A percentile compares a stretch with the other conserved stretches of the same genome.
These are phyloP conservation scores for Dunaliella sp. DNA, from an alignment of 139 green algal species.

Conservation along the genomic window DNA sequence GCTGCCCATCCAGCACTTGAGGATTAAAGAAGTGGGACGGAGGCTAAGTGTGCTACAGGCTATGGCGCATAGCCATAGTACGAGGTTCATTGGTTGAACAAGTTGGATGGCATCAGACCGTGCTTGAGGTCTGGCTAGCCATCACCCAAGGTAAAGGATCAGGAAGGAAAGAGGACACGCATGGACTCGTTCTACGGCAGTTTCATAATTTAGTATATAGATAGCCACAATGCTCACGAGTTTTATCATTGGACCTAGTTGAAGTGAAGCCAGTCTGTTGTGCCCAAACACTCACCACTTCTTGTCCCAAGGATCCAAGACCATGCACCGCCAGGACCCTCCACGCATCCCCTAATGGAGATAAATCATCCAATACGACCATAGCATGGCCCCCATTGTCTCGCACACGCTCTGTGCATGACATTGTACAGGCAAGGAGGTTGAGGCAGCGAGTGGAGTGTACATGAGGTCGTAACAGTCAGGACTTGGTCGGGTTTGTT, in stretches of 20 bases:
- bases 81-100: no score
- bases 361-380: constrained; percentile 76
- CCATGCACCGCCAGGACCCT: constrained; percentile 25
- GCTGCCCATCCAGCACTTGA: no score
- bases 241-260: no score
- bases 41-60: no score
- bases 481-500: background rate
- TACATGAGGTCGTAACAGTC: background rate
- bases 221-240: no score
- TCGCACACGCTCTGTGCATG: constrained; percentile 57
- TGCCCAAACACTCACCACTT: constrained; percentile 17
- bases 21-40: no score
- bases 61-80: no score
- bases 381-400: constrained; percentile 73
- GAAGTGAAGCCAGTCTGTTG: no score
- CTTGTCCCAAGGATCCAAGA: constrained; percentile 23
- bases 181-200: background rate
- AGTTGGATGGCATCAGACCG: no score
- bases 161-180: background rate
- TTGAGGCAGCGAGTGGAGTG: background rate
- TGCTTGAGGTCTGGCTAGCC: no score
- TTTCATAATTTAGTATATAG: no score
- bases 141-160: background rate
- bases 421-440: background rate
- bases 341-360: constrained; percentile 57